phyloP scores from a whole-genome alignment of 495 filamentous ascomycete species.

The Chaetomium tenue region DNA sequence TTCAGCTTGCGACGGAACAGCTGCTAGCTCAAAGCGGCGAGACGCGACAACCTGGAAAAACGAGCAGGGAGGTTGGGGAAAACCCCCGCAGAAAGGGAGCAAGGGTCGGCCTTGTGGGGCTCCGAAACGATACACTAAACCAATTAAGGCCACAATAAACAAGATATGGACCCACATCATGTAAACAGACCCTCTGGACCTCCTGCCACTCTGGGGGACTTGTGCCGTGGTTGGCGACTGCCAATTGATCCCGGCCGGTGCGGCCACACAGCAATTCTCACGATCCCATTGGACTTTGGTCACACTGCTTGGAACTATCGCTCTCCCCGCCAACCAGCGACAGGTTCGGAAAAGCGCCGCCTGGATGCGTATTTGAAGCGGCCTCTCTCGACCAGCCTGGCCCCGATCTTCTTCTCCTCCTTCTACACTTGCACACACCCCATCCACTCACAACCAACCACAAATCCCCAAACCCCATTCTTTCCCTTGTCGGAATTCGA shows the following conservation, averaged over 20 bases:
- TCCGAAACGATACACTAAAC: conserved; percentile 31
- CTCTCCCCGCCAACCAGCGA: conserved; percentile 32
- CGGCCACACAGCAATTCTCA: conserved; percentile 26
- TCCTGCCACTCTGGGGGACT: conserved; percentile 19
- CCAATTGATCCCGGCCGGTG: conserved; percentile 26
- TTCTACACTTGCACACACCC: conserved; percentile 19
- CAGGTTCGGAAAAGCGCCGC: conserved; percentile 28
- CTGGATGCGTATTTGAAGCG: conserved; percentile 37
- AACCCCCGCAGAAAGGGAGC: conserved; percentile 15
- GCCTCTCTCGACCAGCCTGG: conserved; percentile 32
- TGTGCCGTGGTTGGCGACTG: conserved; percentile 11
- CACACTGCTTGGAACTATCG: conserved; percentile 3
- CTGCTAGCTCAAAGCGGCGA: conserved; percentile 32
- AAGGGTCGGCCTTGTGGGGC: conserved; percentile 23
- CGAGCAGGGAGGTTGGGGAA: conserved; percentile 26
- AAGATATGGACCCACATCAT: conserved; percentile 33
- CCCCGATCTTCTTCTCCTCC: conserved; percentile 27
- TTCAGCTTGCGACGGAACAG: conserved; percentile 34
- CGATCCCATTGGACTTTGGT: conserved; percentile 32
- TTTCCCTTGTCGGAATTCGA: conserved; percentile 33
- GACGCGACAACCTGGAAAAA: conserved; percentile 23
- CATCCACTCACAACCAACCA: conserved; percentile 33
- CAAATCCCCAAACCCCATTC: conserved; percentile 26
- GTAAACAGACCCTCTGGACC: conserved; percentile 36
- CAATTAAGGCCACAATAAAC: conserved; percentile 38